phyloP scores from a whole-genome alignment of 345 rosid species.

The Sisymbrium irio region DNA sequence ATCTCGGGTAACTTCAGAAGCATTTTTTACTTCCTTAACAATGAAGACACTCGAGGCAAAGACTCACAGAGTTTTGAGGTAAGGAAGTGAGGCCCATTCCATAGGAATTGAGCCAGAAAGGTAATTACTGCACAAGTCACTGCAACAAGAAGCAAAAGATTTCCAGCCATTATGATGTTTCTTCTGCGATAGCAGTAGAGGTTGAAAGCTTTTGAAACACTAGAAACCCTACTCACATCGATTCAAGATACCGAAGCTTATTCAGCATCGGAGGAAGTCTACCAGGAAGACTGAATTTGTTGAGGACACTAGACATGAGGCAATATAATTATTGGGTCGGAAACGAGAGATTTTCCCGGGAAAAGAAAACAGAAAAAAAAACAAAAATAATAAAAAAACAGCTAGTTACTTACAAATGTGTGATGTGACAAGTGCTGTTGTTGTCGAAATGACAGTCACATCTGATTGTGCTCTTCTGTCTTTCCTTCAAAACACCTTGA shows the following conservation, averaged over 20 bases:
- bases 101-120: conserved; percentile 54
- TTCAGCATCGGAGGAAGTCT: conserved; percentile 58
- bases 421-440: conserved; percentile 33
- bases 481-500: conserved; percentile 12
- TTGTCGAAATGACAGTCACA: conserved; percentile 33
- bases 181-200: no score
- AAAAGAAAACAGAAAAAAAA: no score
- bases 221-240: conserved; percentile 43
- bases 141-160: conserved; percentile 26
- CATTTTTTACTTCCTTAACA: not conserved
- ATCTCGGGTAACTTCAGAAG: conserved; percentile 9
- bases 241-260: conserved; percentile 50
- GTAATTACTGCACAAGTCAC: conserved; percentile 61
- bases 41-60: conserved; percentile 4
- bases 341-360: not conserved
- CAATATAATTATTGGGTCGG: not conserved
- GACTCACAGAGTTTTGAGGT: conserved; percentile 48
- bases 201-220: no score
- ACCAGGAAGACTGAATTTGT: conserved; percentile 60
- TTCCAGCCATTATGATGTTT: no score
- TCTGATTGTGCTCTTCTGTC: conserved; percentile 30
- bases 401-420: conserved; percentile 29
- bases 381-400: no score
- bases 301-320: conserved; percentile 42
- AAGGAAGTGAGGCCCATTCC: conserved; percentile 53